phyloP scores from a whole-genome alignment of 2,329 filamentous ascomycete species.

The Pestalotiopsis fici region DNA sequence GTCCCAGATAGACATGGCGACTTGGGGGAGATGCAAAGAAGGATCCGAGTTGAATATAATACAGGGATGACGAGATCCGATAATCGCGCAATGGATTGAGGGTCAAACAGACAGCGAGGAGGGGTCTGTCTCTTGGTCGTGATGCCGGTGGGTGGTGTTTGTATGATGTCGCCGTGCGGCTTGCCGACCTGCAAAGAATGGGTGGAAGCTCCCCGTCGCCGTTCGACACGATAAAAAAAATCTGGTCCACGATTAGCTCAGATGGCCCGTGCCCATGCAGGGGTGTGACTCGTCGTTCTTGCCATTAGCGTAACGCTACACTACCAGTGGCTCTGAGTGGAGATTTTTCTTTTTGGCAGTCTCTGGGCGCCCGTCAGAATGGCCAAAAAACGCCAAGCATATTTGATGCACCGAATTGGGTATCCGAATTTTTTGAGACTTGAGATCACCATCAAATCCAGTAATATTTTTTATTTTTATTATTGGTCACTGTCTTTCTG shows the following conservation, averaged over 20 bases:
- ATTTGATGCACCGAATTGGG: not conserved
- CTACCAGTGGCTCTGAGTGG: not conserved
- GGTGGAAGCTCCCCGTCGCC: not conserved
- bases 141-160: not conserved
- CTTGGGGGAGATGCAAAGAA: not conserved
- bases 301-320: not conserved
- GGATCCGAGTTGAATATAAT: not conserved
- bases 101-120: no score
- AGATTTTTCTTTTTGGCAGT: not conserved
- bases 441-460: not conserved
- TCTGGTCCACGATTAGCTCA: slow-evolving; percentile 10
- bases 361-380: not conserved
- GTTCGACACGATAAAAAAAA: slow-evolving; percentile 7
- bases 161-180: not conserved
- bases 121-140: not conserved
- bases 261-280: slow-evolving; percentile 7
- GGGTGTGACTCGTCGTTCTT: not conserved
- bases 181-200: not conserved
- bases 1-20: slow-evolving; percentile 61
- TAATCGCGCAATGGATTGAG: not conserved
- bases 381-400: not conserved
- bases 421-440: not conserved
- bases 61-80: not conserved
- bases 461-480: not conserved
- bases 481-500: not conserved